These are phyloP conservation scores for Populus simonii DNA, from an alignment of 345 rosid species.

Conservation along the genomic window DNA sequence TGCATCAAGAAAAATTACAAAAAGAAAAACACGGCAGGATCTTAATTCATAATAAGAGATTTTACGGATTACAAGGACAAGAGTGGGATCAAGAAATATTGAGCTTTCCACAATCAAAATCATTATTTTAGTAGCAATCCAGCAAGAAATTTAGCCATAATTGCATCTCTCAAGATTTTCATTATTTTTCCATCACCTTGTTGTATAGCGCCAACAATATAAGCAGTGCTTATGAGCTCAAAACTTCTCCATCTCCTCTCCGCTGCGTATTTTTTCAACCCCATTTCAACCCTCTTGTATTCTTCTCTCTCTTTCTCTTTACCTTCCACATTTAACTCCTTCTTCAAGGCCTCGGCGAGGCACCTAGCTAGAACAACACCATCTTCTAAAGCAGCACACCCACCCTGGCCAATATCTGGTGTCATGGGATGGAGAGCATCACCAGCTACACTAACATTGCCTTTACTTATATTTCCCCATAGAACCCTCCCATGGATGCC, in stretches of 20 bases:
- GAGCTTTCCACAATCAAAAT: conserved; percentile 51
- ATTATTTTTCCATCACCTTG: conserved; percentile 35
- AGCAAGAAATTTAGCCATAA: conserved; percentile 34
- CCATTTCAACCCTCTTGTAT: conserved; percentile 36
- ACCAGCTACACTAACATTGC: conserved; percentile 59
- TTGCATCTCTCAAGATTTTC: conserved; percentile 40
- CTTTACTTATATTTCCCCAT: conserved; percentile 54
- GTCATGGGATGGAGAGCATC: conserved; percentile 80
- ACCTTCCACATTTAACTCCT: conserved; percentile 4
- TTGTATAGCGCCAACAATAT: conserved; percentile 50
- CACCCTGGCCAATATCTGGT: conserved; percentile 70
- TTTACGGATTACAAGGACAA: not conserved
- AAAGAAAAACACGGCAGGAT: too few relatives aligned
- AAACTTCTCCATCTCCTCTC: conserved; percentile 72
- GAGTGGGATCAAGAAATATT: not conserved
- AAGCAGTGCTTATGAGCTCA: conserved; percentile 45
- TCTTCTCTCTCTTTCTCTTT: conserved; percentile 19
- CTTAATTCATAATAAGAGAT: too few relatives aligned
- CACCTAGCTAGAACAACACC: conserved; percentile 64
- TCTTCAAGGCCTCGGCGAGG: conserved; percentile 41
- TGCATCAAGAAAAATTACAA: too few relatives aligned
- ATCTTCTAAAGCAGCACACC: conserved; percentile 67
- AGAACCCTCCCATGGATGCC: conserved; percentile 61
- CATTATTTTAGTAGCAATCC: conserved; percentile 28
- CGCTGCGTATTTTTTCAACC: conserved; percentile 41